Evolutionary conservation across 2,329 filamentous ascomycete species (phyloP), one percentile per base, ranked within the genome.

Genomic region (Ceratocystiopsis brevicomis): DNA sequence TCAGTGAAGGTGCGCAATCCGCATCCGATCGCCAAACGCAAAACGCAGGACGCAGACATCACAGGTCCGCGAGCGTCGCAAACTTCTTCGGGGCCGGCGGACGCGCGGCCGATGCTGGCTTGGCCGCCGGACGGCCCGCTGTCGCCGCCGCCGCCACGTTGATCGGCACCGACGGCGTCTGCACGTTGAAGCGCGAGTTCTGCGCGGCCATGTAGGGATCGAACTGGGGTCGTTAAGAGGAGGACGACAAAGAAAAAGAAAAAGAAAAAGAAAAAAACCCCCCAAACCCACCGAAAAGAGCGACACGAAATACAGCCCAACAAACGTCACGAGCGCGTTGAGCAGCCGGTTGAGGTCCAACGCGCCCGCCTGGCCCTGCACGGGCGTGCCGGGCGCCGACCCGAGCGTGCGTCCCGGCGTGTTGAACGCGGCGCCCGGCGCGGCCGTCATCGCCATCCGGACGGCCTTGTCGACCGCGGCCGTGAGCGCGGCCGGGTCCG

Each of bases 401-500:
- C 73, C 75, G 0, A 80, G 63, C 19, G 70, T 75, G 38, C 73
- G 67, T 2, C 76, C 76, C 0, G 65, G 64, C 0, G 66, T 67
- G 42, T 62, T 63, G 53, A 78, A 78, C 0, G 59, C 59, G 3
- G 66, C 63, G 40, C 64, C 66, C 6, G 63, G 57, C 1, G 57
- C 59, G n/a, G 56, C 54, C 1, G 56, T 57, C 9, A 61, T 61
- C 4, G 61, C 63, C 16, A 78, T 62, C 56, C 72, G 73, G 42
- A 76, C 64, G 4, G 73, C 74, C 57, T 81, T 81, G 53, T 79
- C 77, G 50, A 95, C 78, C 19, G 82, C 83, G 44, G 76, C 70
- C 34, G 77, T 80, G 38, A 98, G 74, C 42, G 76, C 78, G 12
- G 76, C 69, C 1, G 78, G 73, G 63, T 94, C 82, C 33, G 87